phyloP scores from a whole-genome alignment of 176 grass and related monocot species.

The Cocos nucifera region DNA sequence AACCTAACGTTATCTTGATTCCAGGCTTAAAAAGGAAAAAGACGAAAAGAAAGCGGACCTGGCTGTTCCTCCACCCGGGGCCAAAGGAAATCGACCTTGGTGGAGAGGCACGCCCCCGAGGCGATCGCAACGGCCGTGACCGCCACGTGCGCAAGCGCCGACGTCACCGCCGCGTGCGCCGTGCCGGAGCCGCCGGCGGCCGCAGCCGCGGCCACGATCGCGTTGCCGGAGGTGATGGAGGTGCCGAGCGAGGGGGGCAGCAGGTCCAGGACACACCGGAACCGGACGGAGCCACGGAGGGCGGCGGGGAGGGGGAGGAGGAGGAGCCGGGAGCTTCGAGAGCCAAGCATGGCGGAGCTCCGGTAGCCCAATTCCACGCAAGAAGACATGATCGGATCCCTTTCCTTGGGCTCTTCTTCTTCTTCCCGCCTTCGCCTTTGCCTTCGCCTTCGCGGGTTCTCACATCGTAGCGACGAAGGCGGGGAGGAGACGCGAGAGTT shows the following conservation, averaged over 20 bases:
- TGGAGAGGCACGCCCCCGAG: constrained; percentile 88
- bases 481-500: neutral
- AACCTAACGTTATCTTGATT: too few relatives aligned
- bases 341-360: constrained; percentile 39
- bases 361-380: constrained; percentile 3
- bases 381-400: neutral
- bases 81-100: constrained; percentile 95
- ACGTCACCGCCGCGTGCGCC: constrained; percentile 69
- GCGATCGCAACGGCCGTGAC: constrained; percentile 95
- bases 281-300: constrained; percentile 33
- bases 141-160: constrained; percentile 71
- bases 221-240: constrained; percentile 53
- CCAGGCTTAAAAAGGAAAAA: too few relatives aligned
- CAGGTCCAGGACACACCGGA: constrained; percentile 58
- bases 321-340: constrained; percentile 26
- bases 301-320: constrained; percentile 27
- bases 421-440: neutral
- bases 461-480: neutral
- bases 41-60: constrained; percentile 23
- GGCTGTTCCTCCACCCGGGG: constrained; percentile 75
- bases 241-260: constrained; percentile 51
- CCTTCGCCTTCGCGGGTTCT: neutral
- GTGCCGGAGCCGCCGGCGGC: constrained; percentile 37
- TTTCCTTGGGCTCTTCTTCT: neutral
- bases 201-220: constrained; percentile 51